Evolutionary conservation across 805 yeast genomes (phyloP), one percentile per base, ranked within the genome.

Genomic region (Barnettozyma siamensis): DNA sequence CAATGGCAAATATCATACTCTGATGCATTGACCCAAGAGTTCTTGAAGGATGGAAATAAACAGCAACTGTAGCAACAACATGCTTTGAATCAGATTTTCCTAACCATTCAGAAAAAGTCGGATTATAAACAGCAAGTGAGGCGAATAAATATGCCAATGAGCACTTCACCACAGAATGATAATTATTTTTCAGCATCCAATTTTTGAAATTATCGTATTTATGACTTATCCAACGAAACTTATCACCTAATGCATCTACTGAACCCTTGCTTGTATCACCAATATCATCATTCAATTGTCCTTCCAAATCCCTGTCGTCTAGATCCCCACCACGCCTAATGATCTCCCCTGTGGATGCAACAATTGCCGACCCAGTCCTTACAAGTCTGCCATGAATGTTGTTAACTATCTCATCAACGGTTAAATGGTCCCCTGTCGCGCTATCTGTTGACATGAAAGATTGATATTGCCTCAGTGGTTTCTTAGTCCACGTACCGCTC

Each of bases 11-110:
- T 33, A 75, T 55, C 15, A 83, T 58, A 11, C 88, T 79, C 55
- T 86, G 88, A 45, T 78, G 73, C 91, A 86, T 86, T 16, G 86
- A 76, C 0, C 95, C 95, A 42, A 76, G 74, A 0, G 93, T 73
- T 37, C 95, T 61, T 2, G 89, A 74, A 0, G 95, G 88, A 55
- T 86, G 93, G 66, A 87, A 86, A 59, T 87, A 87, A 2, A 86
- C 93, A 1, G 86, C 83, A 9, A 82, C 82, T 0, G 95, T 87
- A 30, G 94, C 88, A 3, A 83, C 79, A 48, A 84, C 73, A 64
- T 86, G 95, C 57, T 86, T 86, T 10, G 83, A 77, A 60, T 83
- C 89, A 20, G 84, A 70, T 28, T 63, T 57, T 0, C 94, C 94
- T 33, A 84, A 56, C 2, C 77, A 45, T 15, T 59, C 51, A 10